These are phyloP conservation scores for Lasiodiplodia hormozganensis DNA, from an alignment of 2,329 filamentous ascomycete species.

Conservation along the genomic window DNA sequence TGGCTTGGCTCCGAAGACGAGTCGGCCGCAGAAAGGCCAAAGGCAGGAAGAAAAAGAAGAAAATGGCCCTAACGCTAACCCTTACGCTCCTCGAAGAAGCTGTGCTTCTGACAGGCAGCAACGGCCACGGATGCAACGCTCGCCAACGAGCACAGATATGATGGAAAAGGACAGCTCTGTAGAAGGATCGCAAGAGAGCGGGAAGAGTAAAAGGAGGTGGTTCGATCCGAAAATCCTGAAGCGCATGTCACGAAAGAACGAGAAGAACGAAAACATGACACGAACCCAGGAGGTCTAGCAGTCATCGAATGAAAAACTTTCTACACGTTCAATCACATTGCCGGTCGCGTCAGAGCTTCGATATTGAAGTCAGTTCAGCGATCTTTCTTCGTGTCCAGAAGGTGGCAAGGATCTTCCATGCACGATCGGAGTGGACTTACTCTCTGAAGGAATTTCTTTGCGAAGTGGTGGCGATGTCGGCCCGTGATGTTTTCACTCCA, in stretches of 20 bases:
- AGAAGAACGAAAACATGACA: background rate
- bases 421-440: background rate
- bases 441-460: background rate
- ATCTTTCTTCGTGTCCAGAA: background rate
- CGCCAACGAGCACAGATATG: background rate
- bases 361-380: background rate
- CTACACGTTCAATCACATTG: background rate
- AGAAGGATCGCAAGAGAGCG: background rate
- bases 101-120: background rate
- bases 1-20: conserved; percentile 9
- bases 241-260: conserved; percentile 14
- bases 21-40: background rate
- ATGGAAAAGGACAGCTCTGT: conserved; percentile 3
- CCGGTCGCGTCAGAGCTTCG: background rate
- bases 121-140: background rate
- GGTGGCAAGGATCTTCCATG: background rate
- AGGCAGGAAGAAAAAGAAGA: conserved; percentile 1
- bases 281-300: conserved; percentile 16
- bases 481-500: background rate
- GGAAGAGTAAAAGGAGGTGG: conserved; percentile 2
- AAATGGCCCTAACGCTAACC: background rate
- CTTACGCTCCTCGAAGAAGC: background rate
- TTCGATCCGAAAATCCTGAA: background rate
- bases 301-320: conserved; percentile 8
- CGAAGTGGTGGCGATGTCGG: background rate